These are phyloP conservation scores for Neonectria coccinea DNA, from an alignment of 2,329 filamentous ascomycete genomes.

Conservation along the genomic window DNA sequence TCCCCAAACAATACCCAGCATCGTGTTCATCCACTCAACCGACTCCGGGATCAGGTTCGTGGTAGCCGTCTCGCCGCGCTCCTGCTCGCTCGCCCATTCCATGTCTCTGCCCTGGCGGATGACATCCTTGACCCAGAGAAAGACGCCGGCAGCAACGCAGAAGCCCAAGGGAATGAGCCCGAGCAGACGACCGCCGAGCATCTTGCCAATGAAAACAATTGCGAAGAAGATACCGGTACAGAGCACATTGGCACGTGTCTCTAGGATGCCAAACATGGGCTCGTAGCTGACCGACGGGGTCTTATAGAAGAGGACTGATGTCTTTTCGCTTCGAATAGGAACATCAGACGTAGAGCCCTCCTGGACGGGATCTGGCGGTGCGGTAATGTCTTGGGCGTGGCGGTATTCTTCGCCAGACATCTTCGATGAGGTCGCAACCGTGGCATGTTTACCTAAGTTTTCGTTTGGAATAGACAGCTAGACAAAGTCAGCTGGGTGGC, in stretches of 20 bases:
- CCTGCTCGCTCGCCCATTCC: conserved; percentile 90
- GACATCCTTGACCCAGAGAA: conserved; percentile 90
- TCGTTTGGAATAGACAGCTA: conserved; percentile 89
- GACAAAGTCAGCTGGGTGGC: not conserved
- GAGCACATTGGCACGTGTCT: conserved; percentile 78
- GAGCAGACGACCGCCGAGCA: conserved; percentile 82
- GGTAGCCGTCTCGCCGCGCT: conserved; percentile 85
- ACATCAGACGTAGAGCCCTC: conserved; percentile 90
- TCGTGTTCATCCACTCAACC: conserved; percentile 95
- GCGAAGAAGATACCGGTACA: conserved; percentile 77
- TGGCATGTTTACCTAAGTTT: conserved; percentile 81
- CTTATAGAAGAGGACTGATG: conserved; percentile 94
- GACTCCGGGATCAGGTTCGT: conserved; percentile 92
- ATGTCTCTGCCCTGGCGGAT: conserved; percentile 83
- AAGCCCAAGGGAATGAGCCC: conserved; percentile 80
- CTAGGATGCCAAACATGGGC: conserved; percentile 83
- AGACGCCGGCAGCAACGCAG: conserved; percentile 82
- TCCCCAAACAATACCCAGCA: conserved; percentile 87
- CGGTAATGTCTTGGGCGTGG: conserved; percentile 86
- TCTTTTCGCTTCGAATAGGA: conserved; percentile 95
- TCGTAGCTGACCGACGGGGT: conserved; percentile 91
- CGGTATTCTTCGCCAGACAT: conserved; percentile 86
- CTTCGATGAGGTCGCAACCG: conserved; percentile 75
- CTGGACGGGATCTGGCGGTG: conserved; percentile 87
- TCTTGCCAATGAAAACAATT: conserved; percentile 81